Conservation (phyloP, 164 flowering plant species). For the Stephania cephalantha region DNA sequence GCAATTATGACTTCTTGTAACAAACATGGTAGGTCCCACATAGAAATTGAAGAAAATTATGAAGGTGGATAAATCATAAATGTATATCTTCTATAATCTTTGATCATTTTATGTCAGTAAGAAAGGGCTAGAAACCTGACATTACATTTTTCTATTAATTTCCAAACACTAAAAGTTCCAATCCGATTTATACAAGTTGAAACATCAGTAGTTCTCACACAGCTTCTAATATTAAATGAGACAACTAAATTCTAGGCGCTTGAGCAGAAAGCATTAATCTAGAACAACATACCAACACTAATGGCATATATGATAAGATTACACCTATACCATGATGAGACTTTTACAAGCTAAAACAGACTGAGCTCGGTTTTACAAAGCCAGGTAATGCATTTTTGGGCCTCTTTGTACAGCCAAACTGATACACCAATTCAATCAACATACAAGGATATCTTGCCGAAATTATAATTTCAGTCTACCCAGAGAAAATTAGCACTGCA, state of each 20-base stretch:
- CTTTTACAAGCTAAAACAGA: background rate
- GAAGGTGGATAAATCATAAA: too few relatives aligned
- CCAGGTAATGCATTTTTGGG: background rate
- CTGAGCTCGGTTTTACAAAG: background rate
- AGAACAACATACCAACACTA: background rate
- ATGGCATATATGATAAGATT: background rate
- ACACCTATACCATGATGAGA: background rate
- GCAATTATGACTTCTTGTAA: background rate
- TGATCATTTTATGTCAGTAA: background rate
- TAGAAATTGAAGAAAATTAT: too few relatives aligned
- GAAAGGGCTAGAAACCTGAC: background rate
- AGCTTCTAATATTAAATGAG: background rate
- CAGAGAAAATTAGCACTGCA: too few relatives aligned
- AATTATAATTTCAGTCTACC: too few relatives aligned
- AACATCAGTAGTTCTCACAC: background rate
- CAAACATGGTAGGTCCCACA: background rate
- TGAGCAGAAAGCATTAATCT: background rate
- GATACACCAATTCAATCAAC: background rate
- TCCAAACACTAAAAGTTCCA: background rate
- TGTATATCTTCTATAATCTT: too few relatives aligned
- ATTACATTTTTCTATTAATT: background rate
- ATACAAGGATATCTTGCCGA: background rate
- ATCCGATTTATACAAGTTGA: too few relatives aligned
- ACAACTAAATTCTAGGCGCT: background rate
- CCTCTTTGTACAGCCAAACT: background rate